Evolutionary conservation across 177 flowering plant species (phyloP), one percentile per base, ranked within the genome.

Genomic region (Vitis hybrid): DNA sequence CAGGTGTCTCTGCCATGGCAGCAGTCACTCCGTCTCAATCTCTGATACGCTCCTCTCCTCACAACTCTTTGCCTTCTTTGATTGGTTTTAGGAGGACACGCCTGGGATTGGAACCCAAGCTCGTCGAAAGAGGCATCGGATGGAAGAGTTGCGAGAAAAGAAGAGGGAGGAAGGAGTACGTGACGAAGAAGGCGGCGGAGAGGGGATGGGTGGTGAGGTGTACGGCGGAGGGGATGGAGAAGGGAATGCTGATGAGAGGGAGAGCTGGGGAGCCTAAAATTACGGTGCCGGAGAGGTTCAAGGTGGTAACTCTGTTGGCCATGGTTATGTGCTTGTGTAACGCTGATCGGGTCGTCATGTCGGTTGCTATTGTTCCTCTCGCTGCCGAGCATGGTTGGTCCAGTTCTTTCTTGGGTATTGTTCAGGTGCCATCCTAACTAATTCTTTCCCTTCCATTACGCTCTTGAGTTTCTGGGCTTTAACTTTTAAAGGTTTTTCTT

Each of bases 271-370:
- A 22, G 1, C 31, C 31, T 15, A 77, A 54, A 33, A 11, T 81
- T 11, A 38, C 15, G 14, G 71, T 86, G 70, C 86, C 92, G 67
- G 97, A 89, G 89, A 85, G 98, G 76, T 68, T 85, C 61, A 90
- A 89, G 83, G 98, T 94, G 83, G 98, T 82, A 87, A 80, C 82
- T 11, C 62, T 94, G 57, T 64, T 86, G 79, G 98, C 96, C 3
- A 72, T 80, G 12, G 91, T 84, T 2, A 92, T 94, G 98, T 86
- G 94, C 56, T 71, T 94, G 18, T 89, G 92, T 65, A 94, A 90
- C 82, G 98, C 98, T 5, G 92, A 90, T 65, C 77, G 97, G 24
- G 95, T 90, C 15, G 98, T 94, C 7, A 94, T 94, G 98, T 92
- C 97, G 9, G 98, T 94, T 6, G 96, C 96, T 5, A 70, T 94